Evolutionary conservation across 805 yeast genomes (phyloP).

Genomic region (Candida schatavii): DNA sequence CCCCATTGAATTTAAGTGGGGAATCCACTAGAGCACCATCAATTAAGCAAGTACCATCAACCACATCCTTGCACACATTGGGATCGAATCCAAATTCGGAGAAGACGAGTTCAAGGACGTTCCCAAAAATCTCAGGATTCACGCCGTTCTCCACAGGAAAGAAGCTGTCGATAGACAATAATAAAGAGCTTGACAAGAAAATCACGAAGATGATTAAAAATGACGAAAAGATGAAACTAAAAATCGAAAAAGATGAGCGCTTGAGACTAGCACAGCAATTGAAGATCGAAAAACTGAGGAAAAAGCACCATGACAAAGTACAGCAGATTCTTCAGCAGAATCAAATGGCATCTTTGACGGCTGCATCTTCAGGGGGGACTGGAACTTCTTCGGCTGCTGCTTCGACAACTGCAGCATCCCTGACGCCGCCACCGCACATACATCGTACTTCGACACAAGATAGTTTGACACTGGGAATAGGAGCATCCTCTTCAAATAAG

Average conservation of each 20-base stretch:
- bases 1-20: not conserved
- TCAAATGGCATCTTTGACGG: not conserved
- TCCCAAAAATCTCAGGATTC: slow-evolving; percentile 24
- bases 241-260: slow-evolving; percentile 10
- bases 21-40: not conserved
- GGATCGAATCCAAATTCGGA: slow-evolving; percentile 11
- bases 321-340: not conserved
- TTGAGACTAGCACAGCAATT: slow-evolving; percentile 4
- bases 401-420: not conserved
- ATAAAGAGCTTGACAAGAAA: slow-evolving; percentile 30
- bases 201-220: slow-evolving; percentile 30
- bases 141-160: slow-evolving; percentile 24
- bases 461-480: not conserved
- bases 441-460: slow-evolving; percentile 6
- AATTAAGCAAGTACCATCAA: slow-evolving; percentile 7
- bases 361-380: not conserved
- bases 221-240: slow-evolving; percentile 24
- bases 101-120: slow-evolving; percentile 16
- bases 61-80: slow-evolving; percentile 10
- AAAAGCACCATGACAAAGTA: slow-evolving; percentile 5
- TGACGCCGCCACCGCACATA: slow-evolving; percentile 7
- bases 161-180: slow-evolving; percentile 9
- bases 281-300: slow-evolving; percentile 5
- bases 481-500: slow-evolving; percentile 5
- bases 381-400: not conserved